A percentile compares a stretch with the other conserved stretches of the same genome.
Evolutionary conservation across 768 basidiomycete genomes (phyloP).

Genomic region (Suillus alpinus): DNA sequence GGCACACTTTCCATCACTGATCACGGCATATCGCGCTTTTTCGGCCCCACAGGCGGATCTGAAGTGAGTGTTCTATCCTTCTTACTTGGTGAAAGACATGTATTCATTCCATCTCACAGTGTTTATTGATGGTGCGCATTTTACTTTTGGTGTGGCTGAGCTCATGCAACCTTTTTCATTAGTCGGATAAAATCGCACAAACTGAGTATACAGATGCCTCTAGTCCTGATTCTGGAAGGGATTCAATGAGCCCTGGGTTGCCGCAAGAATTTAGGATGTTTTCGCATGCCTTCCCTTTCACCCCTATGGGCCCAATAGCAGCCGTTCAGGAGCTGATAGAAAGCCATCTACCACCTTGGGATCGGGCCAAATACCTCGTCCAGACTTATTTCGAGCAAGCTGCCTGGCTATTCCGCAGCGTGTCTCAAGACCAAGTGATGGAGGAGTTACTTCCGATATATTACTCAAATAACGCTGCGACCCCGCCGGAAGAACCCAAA

Average conservation of each 20-base stretch:
- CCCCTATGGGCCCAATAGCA: constrained; percentile 48
- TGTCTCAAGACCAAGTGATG: constrained; percentile 43
- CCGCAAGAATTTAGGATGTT: constrained; percentile 42
- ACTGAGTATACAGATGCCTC: constrained; percentile 16
- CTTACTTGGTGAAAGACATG: constrained; percentile 1
- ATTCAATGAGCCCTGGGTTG: constrained; percentile 27
- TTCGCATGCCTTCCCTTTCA: constrained; percentile 63
- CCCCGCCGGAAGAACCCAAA: constrained; percentile 35
- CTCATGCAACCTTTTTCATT: constrained; percentile 10
- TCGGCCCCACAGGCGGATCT: constrained; percentile 65
- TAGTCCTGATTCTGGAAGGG: constrained; percentile 25
- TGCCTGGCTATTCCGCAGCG: constrained; percentile 50
- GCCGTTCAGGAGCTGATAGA: constrained; percentile 51
- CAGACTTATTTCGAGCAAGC: constrained; percentile 47
- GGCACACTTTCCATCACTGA: constrained; percentile 61
- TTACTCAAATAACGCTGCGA: constrained; percentile 30
- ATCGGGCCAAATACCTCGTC: constrained; percentile 43
- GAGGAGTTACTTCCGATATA: constrained; percentile 41
- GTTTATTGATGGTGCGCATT: constrained; percentile 31
- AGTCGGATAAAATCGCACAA: constrained; percentile 24
- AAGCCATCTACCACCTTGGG: constrained; percentile 51
- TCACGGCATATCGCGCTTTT: constrained; percentile 59
- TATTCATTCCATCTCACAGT: constrained; percentile 18
- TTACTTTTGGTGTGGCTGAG: constrained; percentile 1
- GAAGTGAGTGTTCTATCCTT: constrained; percentile 45